phyloP scores from a whole-genome alignment of 768 basidiomycete genomes.

The Boletus rubropictus region DNA sequence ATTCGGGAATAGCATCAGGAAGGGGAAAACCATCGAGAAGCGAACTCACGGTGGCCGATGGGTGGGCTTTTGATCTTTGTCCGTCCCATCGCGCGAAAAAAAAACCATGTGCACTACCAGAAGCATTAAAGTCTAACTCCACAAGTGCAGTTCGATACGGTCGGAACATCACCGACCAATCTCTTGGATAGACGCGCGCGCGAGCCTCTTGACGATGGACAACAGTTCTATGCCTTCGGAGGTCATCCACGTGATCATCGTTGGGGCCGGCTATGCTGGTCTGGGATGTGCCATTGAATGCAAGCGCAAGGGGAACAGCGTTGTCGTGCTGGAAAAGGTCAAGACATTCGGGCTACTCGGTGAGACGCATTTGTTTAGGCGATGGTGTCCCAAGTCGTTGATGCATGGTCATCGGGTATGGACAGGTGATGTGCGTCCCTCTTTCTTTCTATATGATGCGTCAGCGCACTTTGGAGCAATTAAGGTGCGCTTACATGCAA shows the following conservation, averaged over 20 bases:
- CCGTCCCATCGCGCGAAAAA: not conserved
- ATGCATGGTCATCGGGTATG: not conserved
- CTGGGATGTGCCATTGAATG: constrained; percentile 28
- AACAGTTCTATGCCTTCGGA: not conserved
- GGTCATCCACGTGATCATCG: constrained; percentile 6
- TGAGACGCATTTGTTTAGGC: not conserved
- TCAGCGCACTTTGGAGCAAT: not conserved
- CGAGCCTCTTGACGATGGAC: not conserved
- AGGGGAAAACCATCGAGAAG: no score
- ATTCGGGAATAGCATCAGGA: no score
- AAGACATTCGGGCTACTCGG: constrained; percentile 13
- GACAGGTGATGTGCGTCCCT: constrained; percentile 1
- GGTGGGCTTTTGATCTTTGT: not conserved
- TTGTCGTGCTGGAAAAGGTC: constrained; percentile 25
- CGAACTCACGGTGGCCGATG: not conserved
- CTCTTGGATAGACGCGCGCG: not conserved
- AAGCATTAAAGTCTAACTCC: not conserved
- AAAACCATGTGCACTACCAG: not conserved
- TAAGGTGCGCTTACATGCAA: not conserved
- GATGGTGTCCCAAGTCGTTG: not conserved
- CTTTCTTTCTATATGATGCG: no score
- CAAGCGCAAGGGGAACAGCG: constrained; percentile 23
- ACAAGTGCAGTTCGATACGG: not conserved
- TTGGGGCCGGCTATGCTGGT: constrained; percentile 28
- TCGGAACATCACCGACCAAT: not conserved